Conservation (phyloP, 768 basidiomycete genomes). For the Royoungia palumana region DNA sequence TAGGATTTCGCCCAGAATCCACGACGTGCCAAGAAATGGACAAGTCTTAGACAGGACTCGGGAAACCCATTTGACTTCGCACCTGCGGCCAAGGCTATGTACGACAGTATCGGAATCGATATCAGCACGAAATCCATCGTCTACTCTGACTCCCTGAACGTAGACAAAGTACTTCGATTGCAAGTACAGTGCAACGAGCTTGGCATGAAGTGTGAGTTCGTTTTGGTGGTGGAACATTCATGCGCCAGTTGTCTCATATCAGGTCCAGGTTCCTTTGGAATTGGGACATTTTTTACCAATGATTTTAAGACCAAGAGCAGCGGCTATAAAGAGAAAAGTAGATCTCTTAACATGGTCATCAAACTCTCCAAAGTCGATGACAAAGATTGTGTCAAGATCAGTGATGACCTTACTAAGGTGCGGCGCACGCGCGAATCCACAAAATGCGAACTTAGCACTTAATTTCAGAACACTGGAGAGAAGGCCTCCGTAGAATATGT, state of each 20-base stretch:
- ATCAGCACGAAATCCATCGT: slow-evolving; percentile 64
- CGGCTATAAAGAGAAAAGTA: slow-evolving; percentile 57
- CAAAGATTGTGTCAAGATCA: slow-evolving; percentile 85
- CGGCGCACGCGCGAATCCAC: background rate
- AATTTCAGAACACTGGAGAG: slow-evolving; percentile 66
- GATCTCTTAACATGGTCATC: slow-evolving; percentile 91
- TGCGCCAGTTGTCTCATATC: background rate
- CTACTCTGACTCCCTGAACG: slow-evolving; percentile 78
- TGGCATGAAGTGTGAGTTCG: slow-evolving; percentile 57
- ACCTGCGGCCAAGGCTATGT: slow-evolving; percentile 66
- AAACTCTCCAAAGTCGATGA: slow-evolving; percentile 77
- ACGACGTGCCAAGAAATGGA: slow-evolving; percentile 68
- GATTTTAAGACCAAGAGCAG: slow-evolving; percentile 61
- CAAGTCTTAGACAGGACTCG: slow-evolving; percentile 87
- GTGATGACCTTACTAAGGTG: slow-evolving; percentile 87
- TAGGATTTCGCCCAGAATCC: slow-evolving; percentile 60
- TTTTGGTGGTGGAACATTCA: background rate
- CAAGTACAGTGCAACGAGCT: slow-evolving; percentile 70
- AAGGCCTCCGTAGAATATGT: slow-evolving; percentile 53
- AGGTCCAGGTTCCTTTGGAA: slow-evolving; percentile 76
- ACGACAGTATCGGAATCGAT: slow-evolving; percentile 67
- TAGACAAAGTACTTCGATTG: slow-evolving; percentile 67
- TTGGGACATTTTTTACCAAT: slow-evolving; percentile 91
- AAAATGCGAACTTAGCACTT: background rate
- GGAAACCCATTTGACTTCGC: slow-evolving; percentile 88